A percentile compares a stretch with the other conserved stretches of the same genome.
Conservation (phyloP, 1,284 basidiomycete species). For the Irpex rosettiformis region DNA sequence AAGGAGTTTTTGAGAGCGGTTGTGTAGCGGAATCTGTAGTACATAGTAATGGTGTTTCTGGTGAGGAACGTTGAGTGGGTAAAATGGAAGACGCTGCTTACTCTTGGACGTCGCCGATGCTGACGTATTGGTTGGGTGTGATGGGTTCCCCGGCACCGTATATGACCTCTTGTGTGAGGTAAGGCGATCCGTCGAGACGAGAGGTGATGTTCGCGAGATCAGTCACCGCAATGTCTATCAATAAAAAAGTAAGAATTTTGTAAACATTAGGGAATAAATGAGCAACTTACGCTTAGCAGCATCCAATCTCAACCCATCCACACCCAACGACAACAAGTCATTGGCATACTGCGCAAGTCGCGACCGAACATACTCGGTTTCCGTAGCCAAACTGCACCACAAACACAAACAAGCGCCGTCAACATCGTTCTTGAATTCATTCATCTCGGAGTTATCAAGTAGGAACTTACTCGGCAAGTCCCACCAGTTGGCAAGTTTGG, state of each 20-base stretch:
- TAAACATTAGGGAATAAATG: background rate
- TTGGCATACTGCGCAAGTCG: conserved; percentile 56
- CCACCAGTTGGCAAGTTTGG: conserved; percentile 55
- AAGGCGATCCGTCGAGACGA: conserved; percentile 39
- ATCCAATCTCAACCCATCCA: conserved; percentile 64
- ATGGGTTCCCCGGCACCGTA: conserved; percentile 51
- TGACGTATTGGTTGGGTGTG: conserved; percentile 50
- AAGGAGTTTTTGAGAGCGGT: conserved; percentile 50
- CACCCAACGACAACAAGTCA: conserved; percentile 58
- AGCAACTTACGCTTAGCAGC: conserved; percentile 55
- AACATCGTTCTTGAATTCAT: background rate
- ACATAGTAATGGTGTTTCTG: background rate
- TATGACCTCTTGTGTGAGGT: conserved; percentile 60
- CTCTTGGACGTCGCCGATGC: conserved; percentile 67
- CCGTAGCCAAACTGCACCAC: conserved; percentile 49
- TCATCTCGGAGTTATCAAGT: background rate
- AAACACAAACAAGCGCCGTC: background rate
- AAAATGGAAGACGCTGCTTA: conserved; percentile 26
- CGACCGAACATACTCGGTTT: conserved; percentile 53
- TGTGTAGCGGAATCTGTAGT: conserved; percentile 59
- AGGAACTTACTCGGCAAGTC: conserved; percentile 53
- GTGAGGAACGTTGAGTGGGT: background rate
- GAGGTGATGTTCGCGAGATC: conserved; percentile 54
- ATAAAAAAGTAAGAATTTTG: background rate
- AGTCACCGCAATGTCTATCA: conserved; percentile 46